Conservation (phyloP, 2,329 filamentous ascomycete genomes). For the Pseudogymnoascus sp. region DNA sequence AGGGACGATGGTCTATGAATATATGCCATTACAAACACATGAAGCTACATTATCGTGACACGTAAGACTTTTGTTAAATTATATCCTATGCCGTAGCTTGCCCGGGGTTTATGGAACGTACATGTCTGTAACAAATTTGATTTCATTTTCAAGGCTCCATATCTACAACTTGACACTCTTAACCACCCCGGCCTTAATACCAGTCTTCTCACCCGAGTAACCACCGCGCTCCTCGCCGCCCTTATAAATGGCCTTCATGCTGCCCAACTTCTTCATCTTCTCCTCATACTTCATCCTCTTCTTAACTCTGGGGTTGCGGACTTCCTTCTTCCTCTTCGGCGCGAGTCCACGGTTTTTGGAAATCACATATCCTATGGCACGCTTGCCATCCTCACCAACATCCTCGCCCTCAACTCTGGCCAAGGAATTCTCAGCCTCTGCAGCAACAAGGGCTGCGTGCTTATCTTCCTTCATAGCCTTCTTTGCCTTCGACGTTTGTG, state of each 20-base stretch:
- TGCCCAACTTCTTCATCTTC: slow-evolving; percentile 94
- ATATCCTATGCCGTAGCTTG: not conserved
- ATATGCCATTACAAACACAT: slow-evolving; percentile 6
- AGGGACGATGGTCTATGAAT: not conserved
- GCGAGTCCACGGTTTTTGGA: slow-evolving; percentile 96
- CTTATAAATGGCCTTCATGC: slow-evolving; percentile 78
- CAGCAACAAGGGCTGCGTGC: slow-evolving; percentile 49
- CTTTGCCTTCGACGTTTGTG: slow-evolving; percentile 61
- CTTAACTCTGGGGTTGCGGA: slow-evolving; percentile 92
- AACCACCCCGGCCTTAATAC: slow-evolving; percentile 89
- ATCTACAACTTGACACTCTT: slow-evolving; percentile 83
- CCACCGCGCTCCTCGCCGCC: slow-evolving; percentile 76
- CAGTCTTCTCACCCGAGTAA: slow-evolving; percentile 85
- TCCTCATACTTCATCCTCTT: slow-evolving; percentile 94
- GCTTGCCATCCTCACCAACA: slow-evolving; percentile 76
- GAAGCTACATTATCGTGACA: not conserved
- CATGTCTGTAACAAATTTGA: not conserved
- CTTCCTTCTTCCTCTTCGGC: slow-evolving; percentile 86
- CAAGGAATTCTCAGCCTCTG: slow-evolving; percentile 54
- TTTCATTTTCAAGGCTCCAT: not conserved
- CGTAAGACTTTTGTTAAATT: not conserved
- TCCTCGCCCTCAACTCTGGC: slow-evolving; percentile 58
- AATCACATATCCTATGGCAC: slow-evolving; percentile 88
- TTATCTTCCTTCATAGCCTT: slow-evolving; percentile 62
- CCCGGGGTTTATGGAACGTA: not conserved